phyloP scores from a whole-genome alignment of 495 filamentous ascomycete species.

The Lasiosphaeria hispida region DNA sequence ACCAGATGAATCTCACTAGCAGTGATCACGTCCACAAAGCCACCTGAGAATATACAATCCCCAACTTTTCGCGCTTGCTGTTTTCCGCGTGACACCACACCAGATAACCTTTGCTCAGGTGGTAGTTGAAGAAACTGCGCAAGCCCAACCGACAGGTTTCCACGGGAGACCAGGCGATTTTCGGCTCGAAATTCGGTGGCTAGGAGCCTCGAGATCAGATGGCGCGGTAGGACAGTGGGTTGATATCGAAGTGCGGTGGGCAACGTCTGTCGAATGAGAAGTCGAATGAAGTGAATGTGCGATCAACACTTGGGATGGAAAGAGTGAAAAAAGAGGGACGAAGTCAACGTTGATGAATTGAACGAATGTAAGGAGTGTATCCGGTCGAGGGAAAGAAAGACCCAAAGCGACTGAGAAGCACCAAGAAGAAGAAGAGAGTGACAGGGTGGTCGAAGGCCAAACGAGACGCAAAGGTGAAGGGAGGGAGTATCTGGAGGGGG shows the following conservation, averaged over 20 bases:
- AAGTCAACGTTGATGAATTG: not conserved
- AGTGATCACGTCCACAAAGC: too few relatives aligned
- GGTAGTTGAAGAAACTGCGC: too few relatives aligned
- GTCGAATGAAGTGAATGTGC: conserved; percentile 13
- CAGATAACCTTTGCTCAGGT: not conserved
- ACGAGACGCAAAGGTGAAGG: conserved; percentile 12
- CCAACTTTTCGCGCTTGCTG: not conserved
- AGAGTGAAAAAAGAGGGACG: conserved; percentile 9
- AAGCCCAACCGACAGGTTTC: too few relatives aligned
- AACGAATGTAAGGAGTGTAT: conserved; percentile 5
- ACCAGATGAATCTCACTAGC: conserved; percentile 7
- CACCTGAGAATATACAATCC: not conserved
- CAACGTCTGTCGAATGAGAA: too few relatives aligned
- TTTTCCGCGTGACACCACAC: not conserved
- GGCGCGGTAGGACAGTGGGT: not conserved
- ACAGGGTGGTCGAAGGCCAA: conserved; percentile 9
- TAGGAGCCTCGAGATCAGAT: too few relatives aligned
- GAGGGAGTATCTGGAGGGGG: conserved; percentile 16
- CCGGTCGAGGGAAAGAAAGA: not conserved
- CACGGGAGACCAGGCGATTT: too few relatives aligned
- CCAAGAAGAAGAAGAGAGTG: conserved; percentile 22
- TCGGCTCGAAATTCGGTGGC: too few relatives aligned
- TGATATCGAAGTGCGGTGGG: conserved; percentile 1
- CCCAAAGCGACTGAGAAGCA: conserved; percentile 4
- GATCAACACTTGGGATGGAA: conserved; percentile 21